A percentile compares a stretch with the other conserved stretches of the same genome.
Evolutionary conservation across 306 rosid species (phyloP).

Genomic region (Sicyos edulis): DNA sequence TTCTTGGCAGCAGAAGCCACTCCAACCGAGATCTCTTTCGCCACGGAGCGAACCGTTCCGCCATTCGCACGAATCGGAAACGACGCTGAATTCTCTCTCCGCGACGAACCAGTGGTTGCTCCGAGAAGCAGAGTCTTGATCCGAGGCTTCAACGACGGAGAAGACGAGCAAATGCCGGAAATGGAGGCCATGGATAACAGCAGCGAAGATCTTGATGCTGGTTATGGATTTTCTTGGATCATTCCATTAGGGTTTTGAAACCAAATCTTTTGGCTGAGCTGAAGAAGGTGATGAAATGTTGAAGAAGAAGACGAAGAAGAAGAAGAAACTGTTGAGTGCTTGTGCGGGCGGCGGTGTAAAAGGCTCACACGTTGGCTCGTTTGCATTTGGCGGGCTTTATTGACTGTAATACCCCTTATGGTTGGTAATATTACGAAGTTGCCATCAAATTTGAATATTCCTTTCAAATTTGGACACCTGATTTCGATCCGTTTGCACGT

Average conservation of each 20-base stretch:
- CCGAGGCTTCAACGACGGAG: slow-evolving; percentile 45
- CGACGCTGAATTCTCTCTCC: slow-evolving; percentile 25
- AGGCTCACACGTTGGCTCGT: slow-evolving; percentile 34
- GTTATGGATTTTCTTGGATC: background rate
- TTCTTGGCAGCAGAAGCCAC: slow-evolving; percentile 28
- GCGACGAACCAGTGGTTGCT: slow-evolving; percentile 17
- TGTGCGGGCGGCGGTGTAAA: slow-evolving; percentile 26
- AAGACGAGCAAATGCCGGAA: slow-evolving; percentile 64
- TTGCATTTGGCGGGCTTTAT: background rate
- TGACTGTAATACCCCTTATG: slow-evolving; percentile 21
- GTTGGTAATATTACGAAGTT: slow-evolving; percentile 8
- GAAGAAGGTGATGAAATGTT: background rate
- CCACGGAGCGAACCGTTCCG: slow-evolving; percentile 44
- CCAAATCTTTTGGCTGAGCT: background rate
- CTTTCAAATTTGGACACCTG: no score
- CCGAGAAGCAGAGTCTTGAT: slow-evolving; percentile 28
- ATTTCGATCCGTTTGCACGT: no score
- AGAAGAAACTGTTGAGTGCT: slow-evolving; percentile 11
- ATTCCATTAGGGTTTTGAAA: background rate
- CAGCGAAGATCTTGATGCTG: slow-evolving; percentile 11
- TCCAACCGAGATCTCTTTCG: slow-evolving; percentile 53
- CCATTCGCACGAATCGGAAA: slow-evolving; percentile 34
- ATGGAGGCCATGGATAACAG: slow-evolving; percentile 58
- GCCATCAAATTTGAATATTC: slow-evolving; percentile 21
- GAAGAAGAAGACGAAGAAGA: background rate